Evolutionary conservation across 306 rosid genomes (phyloP), one percentile per base, ranked within the genome.

Genomic region (Clitoria ternatea): DNA sequence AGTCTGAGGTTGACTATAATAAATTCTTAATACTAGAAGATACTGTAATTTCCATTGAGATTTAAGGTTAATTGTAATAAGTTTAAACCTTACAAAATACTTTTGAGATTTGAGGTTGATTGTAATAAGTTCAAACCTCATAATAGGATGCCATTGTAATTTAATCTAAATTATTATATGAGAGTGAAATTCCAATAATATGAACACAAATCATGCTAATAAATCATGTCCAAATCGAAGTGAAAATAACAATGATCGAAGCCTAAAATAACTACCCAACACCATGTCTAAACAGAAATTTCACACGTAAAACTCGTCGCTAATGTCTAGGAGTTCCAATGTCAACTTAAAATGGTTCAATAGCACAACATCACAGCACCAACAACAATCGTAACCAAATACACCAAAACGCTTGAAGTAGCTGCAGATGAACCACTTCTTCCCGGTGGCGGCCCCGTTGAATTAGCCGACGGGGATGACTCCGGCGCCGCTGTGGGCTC

Each of bases 371-470:
- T 32, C 29, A 47, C 82, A 48, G 26, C 61, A 26, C 75, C 48
- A 36, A 83, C 61, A 27, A 78, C 40, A 66, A 81, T 4, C 6
- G 73, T 60, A 2, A 63, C 70, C 7, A 29, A 79, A 49, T 42
- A 79, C 66, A 75, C 57, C 70, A 74, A n/a, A 47, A 74, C 44
- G 8, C 59, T 61, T 23, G 81, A 49, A 2, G 90, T 80, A 72
- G 69, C 59, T 69, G 55, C 66, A 33, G 32, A 30, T 30, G 63
- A 45, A 0, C 47, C 66, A 12, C 66, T 49, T 0, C 4, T 37
- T 0, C 17, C 3, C 1, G 76, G 61, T 10, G 85, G 2, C 52
- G 62, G 67, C 6, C 79, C 23, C 14, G 76, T n/a, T 30, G 26
- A 27, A 48, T 24, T 48, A 1, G 79, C 59, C 9, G 85, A 23